Evolutionary conservation across 179 eudicot species (phyloP), one percentile per base, ranked within the genome.

Genomic region (Amaranthus tricolor): DNA sequence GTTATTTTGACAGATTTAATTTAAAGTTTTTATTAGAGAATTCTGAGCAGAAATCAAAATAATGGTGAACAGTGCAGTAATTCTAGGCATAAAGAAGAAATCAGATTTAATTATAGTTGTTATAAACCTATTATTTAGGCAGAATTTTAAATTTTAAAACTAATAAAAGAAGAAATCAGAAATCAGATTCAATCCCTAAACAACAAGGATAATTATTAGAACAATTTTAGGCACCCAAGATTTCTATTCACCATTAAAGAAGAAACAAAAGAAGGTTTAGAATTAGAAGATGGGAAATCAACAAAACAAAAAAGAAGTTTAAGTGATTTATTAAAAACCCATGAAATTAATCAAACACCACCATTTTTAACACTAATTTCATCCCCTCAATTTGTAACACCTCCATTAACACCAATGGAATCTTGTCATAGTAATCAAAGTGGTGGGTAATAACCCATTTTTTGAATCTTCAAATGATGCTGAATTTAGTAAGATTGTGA

Each of bases 231-330:
- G 12, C 88, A 91, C 56, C 89, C 93, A 53, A 85, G 96, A 69
- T 90, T 86, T 81, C 84, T 92, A 20, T 92, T 85, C 88, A 82
- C 97, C 19, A 89, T 92, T 52, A 83, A 80, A n/a, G 97, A 92
- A 74, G 97, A 90, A 82, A 86, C 97, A 40, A 87, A 70, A 43
- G 97, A 90, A 51, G 97, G 90, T 75, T 80, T 92, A 77, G 97
- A 88, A 51, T 86, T 86, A 64, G 96, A 91, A 74, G 90, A 88
- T 79, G 87, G 88, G 51, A 89, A 75, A 77, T 73, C 87, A 31
- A 78, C 76, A 16, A 82, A 59, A 75, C 74, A 53, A 4, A 76
- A 89, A 68, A 74, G 72, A 14, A 92, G 86, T 74, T 80, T 87
- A 54, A 84, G 82, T 83, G 89, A 92, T 44, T 68, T 87, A 45